Evolutionary conservation across 371 early-diverging fungal species (phyloP).

Genomic region (Saksenaea oblongispora): DNA sequence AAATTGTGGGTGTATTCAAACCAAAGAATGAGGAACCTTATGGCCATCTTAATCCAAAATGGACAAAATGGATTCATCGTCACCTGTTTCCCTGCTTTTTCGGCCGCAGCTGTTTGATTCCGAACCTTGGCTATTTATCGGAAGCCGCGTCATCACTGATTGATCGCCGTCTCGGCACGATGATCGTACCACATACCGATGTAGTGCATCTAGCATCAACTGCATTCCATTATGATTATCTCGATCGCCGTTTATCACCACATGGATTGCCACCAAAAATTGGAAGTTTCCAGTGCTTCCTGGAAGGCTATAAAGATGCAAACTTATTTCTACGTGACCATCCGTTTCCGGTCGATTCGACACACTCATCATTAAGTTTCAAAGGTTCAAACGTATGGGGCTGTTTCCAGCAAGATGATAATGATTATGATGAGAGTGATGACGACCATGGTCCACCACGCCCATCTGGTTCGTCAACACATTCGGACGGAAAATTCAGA

Average conservation of each 20-base stretch:
- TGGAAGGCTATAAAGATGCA: conserved; percentile 83
- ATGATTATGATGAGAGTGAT: conserved; percentile 3
- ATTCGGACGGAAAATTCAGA: conserved; percentile 23
- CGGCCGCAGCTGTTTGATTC: conserved; percentile 87
- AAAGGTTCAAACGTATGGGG: conserved; percentile 31
- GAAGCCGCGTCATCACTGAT: conserved; percentile 86
- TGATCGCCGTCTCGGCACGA: conserved; percentile 75
- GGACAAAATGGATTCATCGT: conserved; percentile 92
- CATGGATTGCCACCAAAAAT: conserved; percentile 69
- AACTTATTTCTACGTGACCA: conserved; percentile 72
- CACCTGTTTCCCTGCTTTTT: conserved; percentile 89
- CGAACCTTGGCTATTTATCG: conserved; percentile 86
- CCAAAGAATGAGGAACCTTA: conserved; percentile 96
- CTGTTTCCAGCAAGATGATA: conserved; percentile 27
- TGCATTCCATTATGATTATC: conserved; percentile 76
- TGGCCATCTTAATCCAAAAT: conserved; percentile 88
- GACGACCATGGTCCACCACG: conserved; percentile 1
- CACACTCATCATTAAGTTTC: conserved; percentile 10
- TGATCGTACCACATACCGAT: conserved; percentile 85
- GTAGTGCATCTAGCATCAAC: conserved; percentile 74
- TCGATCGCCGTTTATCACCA: conserved; percentile 51
- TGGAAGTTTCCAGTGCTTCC: conserved; percentile 87
- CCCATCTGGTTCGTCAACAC: conserved; percentile 8
- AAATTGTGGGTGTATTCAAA: conserved; percentile 89
- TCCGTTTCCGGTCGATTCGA: conserved; percentile 45